Conservation (phyloP, 2,329 filamentous ascomycete species). For the Sporothrix inflata region DNA sequence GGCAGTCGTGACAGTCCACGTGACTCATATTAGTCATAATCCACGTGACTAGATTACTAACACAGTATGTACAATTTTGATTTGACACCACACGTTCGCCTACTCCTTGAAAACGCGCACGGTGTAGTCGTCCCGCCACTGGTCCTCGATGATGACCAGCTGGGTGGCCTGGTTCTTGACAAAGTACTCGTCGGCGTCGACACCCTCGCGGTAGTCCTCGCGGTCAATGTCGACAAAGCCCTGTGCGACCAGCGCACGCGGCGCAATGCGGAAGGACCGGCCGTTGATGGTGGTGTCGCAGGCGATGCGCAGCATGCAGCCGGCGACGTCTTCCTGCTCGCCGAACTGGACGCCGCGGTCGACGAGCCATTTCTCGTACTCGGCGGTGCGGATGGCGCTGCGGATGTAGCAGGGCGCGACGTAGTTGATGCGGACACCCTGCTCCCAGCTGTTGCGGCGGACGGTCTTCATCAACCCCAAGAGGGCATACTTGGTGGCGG, state of each 20-base stretch:
- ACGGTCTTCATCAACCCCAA: constrained; percentile 23
- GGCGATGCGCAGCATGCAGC: constrained; percentile 26
- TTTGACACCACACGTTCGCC: background rate
- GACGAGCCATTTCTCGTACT: constrained; percentile 25
- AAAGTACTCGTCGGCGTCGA: constrained; percentile 10
- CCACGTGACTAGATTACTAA: constrained; percentile 9
- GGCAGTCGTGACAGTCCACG: background rate
- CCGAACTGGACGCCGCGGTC: constrained; percentile 23
- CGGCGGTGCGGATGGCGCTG: constrained; percentile 22
- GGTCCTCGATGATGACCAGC: constrained; percentile 25
- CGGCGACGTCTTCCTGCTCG: constrained; percentile 25
- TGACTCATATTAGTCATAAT: background rate
- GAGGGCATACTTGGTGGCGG: constrained; percentile 18
- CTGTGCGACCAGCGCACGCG: background rate
- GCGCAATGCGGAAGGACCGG: constrained; percentile 20
- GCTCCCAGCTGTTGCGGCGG: constrained; percentile 25
- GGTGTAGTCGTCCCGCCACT: constrained; percentile 25
- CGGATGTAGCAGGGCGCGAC: constrained; percentile 24
- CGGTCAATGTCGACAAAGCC: constrained; percentile 25
- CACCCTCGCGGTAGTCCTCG: constrained; percentile 18
- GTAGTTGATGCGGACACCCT: constrained; percentile 26
- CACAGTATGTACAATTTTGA: background rate
- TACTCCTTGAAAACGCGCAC: constrained; percentile 19
- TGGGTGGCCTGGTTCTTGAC: constrained; percentile 19
- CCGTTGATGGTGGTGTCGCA: constrained; percentile 20